A percentile compares a stretch with the other conserved stretches of the same genome.
phyloP scores from a whole-genome alignment of 768 basidiomycete species.

The Goffeauzyma gilvescens region DNA sequence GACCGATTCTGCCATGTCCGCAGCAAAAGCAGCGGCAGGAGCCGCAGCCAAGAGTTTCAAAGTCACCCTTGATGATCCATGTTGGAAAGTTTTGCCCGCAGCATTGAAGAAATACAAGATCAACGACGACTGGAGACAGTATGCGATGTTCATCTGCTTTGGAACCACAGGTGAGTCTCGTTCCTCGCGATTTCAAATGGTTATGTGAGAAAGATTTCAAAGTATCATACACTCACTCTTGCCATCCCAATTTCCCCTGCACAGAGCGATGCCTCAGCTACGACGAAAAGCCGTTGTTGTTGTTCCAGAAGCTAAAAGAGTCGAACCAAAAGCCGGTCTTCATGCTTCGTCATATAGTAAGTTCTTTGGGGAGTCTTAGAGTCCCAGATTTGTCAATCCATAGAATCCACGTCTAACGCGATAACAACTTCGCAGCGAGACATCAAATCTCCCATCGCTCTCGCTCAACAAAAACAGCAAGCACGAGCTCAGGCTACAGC shows the following conservation, averaged over 20 bases:
- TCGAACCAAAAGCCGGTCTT: slow-evolving; percentile 95
- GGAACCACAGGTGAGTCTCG: slow-evolving; percentile 61
- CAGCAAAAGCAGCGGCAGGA: slow-evolving; percentile 19
- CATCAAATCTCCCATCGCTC: slow-evolving; percentile 88
- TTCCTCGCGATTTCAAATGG: too few relatives aligned
- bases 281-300: slow-evolving; percentile 87
- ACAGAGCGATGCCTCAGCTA: slow-evolving; percentile 89
- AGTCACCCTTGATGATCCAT: slow-evolving; percentile 91
- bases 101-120: slow-evolving; percentile 98
- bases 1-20: slow-evolving; percentile 9
- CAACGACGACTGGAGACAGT: slow-evolving; percentile 96
- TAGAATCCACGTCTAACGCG: not conserved
- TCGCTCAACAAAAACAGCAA: slow-evolving; percentile 90
- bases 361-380: slow-evolving; percentile 1
- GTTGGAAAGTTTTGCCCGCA: slow-evolving; percentile 94
- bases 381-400: slow-evolving; percentile 66
- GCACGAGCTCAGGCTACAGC: slow-evolving; percentile 37
- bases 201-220: too few relatives aligned
- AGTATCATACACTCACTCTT: too few relatives aligned
- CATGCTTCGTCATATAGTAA: slow-evolving; percentile 42
- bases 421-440: slow-evolving; percentile 36
- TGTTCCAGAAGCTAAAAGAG: slow-evolving; percentile 95
- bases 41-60: slow-evolving; percentile 62
- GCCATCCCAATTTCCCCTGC: too few relatives aligned
- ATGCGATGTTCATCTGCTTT: slow-evolving; percentile 98